Base-by-base conservation (phyloP, 306 rosid species). In the Pyrus communis region DNA sequence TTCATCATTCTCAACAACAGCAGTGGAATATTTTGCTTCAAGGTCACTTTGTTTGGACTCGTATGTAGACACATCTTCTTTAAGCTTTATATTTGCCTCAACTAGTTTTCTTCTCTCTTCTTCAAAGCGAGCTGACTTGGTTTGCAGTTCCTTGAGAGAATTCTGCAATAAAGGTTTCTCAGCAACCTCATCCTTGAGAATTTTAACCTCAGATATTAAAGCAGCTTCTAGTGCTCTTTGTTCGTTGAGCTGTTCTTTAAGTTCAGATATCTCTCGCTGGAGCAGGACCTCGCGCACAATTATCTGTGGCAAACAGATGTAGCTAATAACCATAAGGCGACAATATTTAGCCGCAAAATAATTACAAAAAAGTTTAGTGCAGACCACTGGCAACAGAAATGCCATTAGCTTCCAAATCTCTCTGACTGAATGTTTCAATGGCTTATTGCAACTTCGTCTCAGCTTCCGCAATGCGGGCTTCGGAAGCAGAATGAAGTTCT, bases 181-280 rank as follows among this genome's bases (percentile, higher is more conserved):
- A 46, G 92, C 83, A 31, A 1, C 64, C 84, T 89, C 96, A 73
- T 61, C 67, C 83, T 89, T 90, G 65, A 88, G 90, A 75, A 43
- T 86, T 85, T 90, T 92, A 38, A 85, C 67, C 81, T 90, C 93
- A 62, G 87, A 83, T 83, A 78, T 87, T 67, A 90, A 71, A 65
- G 85, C 75, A 5, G 80, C 92, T 82, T 85, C 91, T 35, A 80
- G 83, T 83, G 81, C 85, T 76, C 80, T 86, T 60, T 81, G 84
- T 71, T 87, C 96, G 78, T 90, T 89, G 84, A 90, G 69, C 69
- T 89, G 87, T 65, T 78, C 89, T 90, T 95, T 96, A 23, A 89
- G 95, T 73, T 83, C 85, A 49, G 67, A 72, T 75, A 90, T 89
- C 78, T 79, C 49, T 19, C 89, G 83, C 78, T 89, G 92, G 28